Conservation (phyloP, 257 asterid species). For the Nicotiana tomentosiformis region DNA sequence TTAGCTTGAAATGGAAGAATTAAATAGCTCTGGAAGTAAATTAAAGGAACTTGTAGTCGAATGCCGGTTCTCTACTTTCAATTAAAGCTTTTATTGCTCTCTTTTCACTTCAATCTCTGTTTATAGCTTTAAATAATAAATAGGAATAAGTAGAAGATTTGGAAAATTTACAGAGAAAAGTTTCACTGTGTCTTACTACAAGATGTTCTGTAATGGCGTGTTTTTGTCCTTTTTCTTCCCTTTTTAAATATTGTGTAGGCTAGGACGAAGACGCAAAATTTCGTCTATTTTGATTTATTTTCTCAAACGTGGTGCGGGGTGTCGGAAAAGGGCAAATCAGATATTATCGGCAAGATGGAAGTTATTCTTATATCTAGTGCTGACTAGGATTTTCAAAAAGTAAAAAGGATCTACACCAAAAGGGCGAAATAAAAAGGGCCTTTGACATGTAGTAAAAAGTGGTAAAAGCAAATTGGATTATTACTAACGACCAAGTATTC, state of each 20-base stretch:
- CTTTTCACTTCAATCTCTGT: not conserved
- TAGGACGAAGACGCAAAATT: not conserved
- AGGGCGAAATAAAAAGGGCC: not conserved
- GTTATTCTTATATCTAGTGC: not conserved
- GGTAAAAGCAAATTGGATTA: not conserved
- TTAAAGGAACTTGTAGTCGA: not conserved
- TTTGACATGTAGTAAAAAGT: not conserved
- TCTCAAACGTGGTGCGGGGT: not conserved
- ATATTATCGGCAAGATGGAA: not conserved
- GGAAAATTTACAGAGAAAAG: not conserved
- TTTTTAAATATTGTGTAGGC: not conserved
- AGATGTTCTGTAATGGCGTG: constrained; percentile 12
- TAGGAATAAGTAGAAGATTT: not conserved
- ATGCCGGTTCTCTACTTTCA: not conserved
- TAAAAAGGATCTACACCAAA: not conserved
- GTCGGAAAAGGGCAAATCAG: constrained; percentile 8
- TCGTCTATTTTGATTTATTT: not conserved
- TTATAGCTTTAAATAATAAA: not conserved
- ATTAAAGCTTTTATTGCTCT: not conserved
- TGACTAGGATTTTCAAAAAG: not conserved
- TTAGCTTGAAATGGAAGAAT: not conserved
- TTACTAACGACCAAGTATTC: not conserved
- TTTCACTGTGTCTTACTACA: not conserved
- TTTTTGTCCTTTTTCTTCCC: not conserved
- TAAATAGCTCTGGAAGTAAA: not conserved